Conservation (phyloP, 768 basidiomycete species). For the Russula compacta region DNA sequence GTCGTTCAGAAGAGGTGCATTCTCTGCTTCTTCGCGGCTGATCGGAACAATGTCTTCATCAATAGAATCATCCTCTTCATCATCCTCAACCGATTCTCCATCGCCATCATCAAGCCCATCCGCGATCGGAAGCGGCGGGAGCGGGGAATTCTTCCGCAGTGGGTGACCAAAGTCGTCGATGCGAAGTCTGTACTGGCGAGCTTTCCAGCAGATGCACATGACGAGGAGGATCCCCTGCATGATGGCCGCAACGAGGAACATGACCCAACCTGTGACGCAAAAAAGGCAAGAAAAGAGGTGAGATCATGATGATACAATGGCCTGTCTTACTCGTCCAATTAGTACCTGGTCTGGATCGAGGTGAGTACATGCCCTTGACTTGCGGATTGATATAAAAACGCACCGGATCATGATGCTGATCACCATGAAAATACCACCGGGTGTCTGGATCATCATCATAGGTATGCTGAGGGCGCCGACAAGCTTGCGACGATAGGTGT, state of each 20-base stretch:
- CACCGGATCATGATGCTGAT: slow-evolving; percentile 65
- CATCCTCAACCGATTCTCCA: slow-evolving; percentile 15
- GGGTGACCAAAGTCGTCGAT: slow-evolving; percentile 87
- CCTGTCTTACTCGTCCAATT: slow-evolving; percentile 68
- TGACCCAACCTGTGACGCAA: slow-evolving; percentile 55
- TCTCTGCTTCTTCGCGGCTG: slow-evolving; percentile 9
- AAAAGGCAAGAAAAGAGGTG: neutral
- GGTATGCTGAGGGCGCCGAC: slow-evolving; percentile 91
- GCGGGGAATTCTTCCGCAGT: slow-evolving; percentile 20
- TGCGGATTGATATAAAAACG: slow-evolving; percentile 17
- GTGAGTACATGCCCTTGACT: neutral
- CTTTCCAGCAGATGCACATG: slow-evolving; percentile 83
- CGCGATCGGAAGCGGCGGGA: slow-evolving; percentile 14
- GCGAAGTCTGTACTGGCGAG: slow-evolving; percentile 60
- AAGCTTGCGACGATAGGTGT: slow-evolving; percentile 68
- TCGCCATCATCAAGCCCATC: slow-evolving; percentile 14
- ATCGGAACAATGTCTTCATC: slow-evolving; percentile 15
- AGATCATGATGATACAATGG: neutral
- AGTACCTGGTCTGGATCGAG: slow-evolving; percentile 50
- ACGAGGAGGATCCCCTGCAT: slow-evolving; percentile 76
- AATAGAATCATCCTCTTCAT: slow-evolving; percentile 18
- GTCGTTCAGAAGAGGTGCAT: neutral
- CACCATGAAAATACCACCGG: slow-evolving; percentile 84
- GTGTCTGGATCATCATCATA: slow-evolving; percentile 94
- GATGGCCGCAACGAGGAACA: slow-evolving; percentile 69